These are phyloP conservation scores for Plasmodium cynomolgi DNA, from an alignment of 169 alveolate genomes.

Conservation along the genomic window DNA sequence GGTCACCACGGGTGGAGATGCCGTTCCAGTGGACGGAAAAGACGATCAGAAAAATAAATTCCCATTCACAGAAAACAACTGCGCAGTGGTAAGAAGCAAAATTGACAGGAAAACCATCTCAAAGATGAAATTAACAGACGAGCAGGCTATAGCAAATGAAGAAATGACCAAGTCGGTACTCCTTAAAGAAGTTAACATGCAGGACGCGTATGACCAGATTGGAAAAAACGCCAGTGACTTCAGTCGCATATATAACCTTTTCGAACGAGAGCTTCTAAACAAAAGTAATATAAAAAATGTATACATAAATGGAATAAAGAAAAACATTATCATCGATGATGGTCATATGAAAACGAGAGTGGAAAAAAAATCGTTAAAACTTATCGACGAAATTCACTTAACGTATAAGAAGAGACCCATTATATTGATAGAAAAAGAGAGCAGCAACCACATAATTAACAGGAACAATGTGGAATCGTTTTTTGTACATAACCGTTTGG, in stretches of 20 bases:
- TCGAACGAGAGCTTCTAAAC: constrained; percentile 31
- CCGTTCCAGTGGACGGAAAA: background rate
- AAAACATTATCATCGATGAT: constrained; percentile 50
- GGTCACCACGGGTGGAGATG: background rate
- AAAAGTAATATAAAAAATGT: constrained; percentile 64
- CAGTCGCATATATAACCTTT: constrained; percentile 35
- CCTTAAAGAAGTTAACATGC: constrained; percentile 27
- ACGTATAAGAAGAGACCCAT: constrained; percentile 83
- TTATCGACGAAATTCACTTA: constrained; percentile 82
- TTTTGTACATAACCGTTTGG: constrained; percentile 56
- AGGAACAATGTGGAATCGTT: constrained; percentile 25
- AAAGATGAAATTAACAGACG: background rate
- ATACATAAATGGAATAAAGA: constrained; percentile 62
- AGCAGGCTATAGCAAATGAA: background rate
- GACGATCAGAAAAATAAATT: background rate
- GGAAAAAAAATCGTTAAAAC: constrained; percentile 56
- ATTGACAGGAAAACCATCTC: background rate
- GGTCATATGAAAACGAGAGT: background rate
- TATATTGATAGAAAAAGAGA: constrained; percentile 50
- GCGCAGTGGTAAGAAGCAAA: background rate
- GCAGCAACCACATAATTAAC: constrained; percentile 25
- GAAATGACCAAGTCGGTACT: constrained; percentile 23
- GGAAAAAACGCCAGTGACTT: constrained; percentile 28
- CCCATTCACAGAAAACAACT: background rate
- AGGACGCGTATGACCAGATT: constrained; percentile 26